Percentiles rank a stretch among this genome's conserved stretches.
These are phyloP conservation scores for Aureobasidium uvarum DNA, from an alignment of 2,329 filamentous ascomycete species.

Conservation along the genomic window DNA sequence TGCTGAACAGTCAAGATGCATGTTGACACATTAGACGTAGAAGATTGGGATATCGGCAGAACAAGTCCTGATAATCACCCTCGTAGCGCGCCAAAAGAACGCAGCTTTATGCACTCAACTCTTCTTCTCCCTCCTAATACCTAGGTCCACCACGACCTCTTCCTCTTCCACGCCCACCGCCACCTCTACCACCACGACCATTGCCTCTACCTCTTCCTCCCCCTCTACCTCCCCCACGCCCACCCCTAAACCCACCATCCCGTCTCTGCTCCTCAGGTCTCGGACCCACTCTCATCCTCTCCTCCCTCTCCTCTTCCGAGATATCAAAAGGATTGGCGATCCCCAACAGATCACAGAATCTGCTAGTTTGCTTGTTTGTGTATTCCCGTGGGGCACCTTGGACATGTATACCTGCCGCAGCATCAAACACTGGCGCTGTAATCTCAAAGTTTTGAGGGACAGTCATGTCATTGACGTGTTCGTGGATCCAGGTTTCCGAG, in stretches of 20 bases:
- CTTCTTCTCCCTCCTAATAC: not conserved
- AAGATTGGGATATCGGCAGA: too few relatives aligned
- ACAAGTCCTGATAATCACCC: too few relatives aligned
- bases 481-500: slow-evolving; percentile 76
- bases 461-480: slow-evolving; percentile 65
- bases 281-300: slow-evolving; percentile 60
- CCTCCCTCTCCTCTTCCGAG: slow-evolving; percentile 65
- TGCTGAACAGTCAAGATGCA: too few relatives aligned
- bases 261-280: slow-evolving; percentile 41
- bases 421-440: slow-evolving; percentile 71
- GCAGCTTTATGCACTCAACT: too few relatives aligned
- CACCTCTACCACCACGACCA: slow-evolving; percentile 27
- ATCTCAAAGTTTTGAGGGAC: slow-evolving; percentile 75
- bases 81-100: too few relatives aligned
- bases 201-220: slow-evolving; percentile 28
- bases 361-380: slow-evolving; percentile 79
- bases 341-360: slow-evolving; percentile 74
- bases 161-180: slow-evolving; percentile 1
- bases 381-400: slow-evolving; percentile 72
- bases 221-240: slow-evolving; percentile 30
- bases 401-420: slow-evolving; percentile 56
- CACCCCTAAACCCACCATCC: slow-evolving; percentile 31
- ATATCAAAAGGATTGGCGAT: slow-evolving; percentile 75
- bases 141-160: slow-evolving; percentile 8
- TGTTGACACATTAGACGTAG: too few relatives aligned